Evolutionary conservation across 2,329 filamentous ascomycete genomes (phyloP), one percentile per base, ranked within the genome.

Genomic region (Arthroderma uncinatum): DNA sequence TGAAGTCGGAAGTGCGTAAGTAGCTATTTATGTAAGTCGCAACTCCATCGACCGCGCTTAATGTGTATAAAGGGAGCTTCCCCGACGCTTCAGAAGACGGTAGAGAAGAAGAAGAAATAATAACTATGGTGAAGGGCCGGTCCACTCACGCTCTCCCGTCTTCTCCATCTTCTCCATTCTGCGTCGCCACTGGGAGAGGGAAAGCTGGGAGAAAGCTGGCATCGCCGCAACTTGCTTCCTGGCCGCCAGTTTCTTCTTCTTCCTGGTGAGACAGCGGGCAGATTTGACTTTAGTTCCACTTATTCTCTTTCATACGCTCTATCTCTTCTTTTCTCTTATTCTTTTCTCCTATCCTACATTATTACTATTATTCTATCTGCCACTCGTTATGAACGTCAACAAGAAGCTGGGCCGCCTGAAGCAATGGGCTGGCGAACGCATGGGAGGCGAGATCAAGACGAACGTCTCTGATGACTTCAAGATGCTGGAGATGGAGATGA

Each of bases 341-440:
- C n/a, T 53, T 12, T 37, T 16, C 50, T 36, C 25, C 19, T 21
- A 53, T 36, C 36, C 19, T 14, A 21, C 33, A 57, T 40, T 16
- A 4, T 30, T 39, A n/a, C 39, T 39, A 5, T 52, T 47, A 21
- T 36, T 34, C 23, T 16, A 44, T 44, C n/a, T 44, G 16, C 48
- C n/a, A 14, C 30, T 9, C 44, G 50, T 52, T 25, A 82, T 82
- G 79, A 82, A 82, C 66, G 77, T 84, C 71, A 84, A 83, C 74
- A 95, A 95, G 79, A 95, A 94, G 71, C 83, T 97, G 70, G 92
- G 91, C 75, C 86, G 92, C 68, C 85, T 95, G 78, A 94, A 92
- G 78, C 92, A 97, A 85, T 97, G 92, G 92, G 89, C 91, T 37
- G 89, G 89, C 64, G 92, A 97, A 76, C 89, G 91, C 75, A 95